Percentiles rank a stretch among this genome's conserved stretches.
phyloP scores from a whole-genome alignment of 495 filamentous ascomycete species.

The Trichocladium uniseriatum region DNA sequence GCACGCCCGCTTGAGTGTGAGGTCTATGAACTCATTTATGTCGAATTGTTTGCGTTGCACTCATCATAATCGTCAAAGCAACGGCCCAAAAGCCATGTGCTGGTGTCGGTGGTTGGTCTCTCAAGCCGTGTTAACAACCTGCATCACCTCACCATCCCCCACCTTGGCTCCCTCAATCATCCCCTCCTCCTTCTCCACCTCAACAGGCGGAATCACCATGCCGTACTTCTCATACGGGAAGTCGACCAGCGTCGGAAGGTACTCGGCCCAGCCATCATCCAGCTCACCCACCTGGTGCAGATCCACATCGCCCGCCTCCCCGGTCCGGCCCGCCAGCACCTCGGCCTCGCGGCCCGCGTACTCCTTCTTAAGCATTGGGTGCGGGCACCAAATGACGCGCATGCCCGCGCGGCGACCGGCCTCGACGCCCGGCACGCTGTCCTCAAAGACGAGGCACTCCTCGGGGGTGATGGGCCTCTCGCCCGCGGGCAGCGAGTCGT shows the following conservation, averaged over 20 bases:
- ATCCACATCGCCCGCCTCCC: constrained; percentile 47
- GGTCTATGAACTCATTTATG: too few species aligned
- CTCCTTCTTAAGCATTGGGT: constrained; percentile 66
- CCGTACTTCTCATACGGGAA: constrained; percentile 71
- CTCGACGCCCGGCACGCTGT: constrained; percentile 87
- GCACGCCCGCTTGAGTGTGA: too few species aligned
- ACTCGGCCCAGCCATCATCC: constrained; percentile 65
- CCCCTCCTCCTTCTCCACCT: constrained; percentile 28
- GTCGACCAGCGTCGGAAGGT: constrained; percentile 50
- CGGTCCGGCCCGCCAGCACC: constrained; percentile 76
- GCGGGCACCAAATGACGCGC: constrained; percentile 89
- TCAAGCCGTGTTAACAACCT: too few species aligned
- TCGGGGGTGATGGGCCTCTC: constrained; percentile 63
- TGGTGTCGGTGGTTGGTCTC: neutral
- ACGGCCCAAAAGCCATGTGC: too few species aligned
- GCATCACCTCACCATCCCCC: constrained; percentile 12
- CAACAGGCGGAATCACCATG: constrained; percentile 39
- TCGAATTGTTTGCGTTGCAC: too few species aligned
- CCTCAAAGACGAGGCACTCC: constrained; percentile 95
- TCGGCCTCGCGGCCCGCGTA: constrained; percentile 67
- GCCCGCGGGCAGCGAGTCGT: constrained; percentile 53
- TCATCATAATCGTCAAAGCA: too few species aligned
- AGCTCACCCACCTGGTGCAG: constrained; percentile 47
- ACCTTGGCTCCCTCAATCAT: constrained; percentile 23
- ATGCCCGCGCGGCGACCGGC: constrained; percentile 86